phyloP scores from a whole-genome alignment of 1,284 basidiomycete species.

The Cutaneotrichosporon cutaneum region DNA sequence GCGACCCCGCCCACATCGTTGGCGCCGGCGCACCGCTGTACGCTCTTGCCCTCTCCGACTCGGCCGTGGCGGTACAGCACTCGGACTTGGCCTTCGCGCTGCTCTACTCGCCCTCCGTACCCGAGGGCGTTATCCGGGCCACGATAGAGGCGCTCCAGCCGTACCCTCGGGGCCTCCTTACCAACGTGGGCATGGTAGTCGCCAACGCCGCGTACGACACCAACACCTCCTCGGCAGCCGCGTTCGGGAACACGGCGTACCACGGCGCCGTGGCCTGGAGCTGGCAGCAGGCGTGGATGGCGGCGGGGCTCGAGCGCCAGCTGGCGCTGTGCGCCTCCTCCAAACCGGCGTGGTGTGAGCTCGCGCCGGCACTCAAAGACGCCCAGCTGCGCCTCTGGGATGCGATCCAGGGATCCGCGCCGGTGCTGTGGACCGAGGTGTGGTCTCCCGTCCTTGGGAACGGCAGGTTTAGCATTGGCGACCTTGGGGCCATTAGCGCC shows the following conservation, averaged over 20 bases:
- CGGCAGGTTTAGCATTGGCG: slow-evolving; percentile 38
- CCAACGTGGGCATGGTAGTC: slow-evolving; percentile 50
- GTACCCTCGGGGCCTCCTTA: slow-evolving; percentile 51
- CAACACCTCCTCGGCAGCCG: slow-evolving; percentile 50
- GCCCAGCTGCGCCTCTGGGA: slow-evolving; percentile 54
- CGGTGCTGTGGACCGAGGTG: slow-evolving; percentile 47
- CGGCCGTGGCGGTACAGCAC: slow-evolving; percentile 50
- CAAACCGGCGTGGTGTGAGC: slow-evolving; percentile 51
- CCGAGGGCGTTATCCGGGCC: slow-evolving; percentile 44
- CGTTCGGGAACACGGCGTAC: slow-evolving; percentile 53
- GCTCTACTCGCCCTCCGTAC: slow-evolving; percentile 51
- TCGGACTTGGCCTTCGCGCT: slow-evolving; percentile 55
- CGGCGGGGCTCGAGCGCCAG: slow-evolving; percentile 53
- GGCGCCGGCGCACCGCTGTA: slow-evolving; percentile 1
- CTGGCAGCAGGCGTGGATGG: slow-evolving; percentile 57
- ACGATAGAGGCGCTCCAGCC: slow-evolving; percentile 54
- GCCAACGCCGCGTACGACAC: slow-evolving; percentile 56
- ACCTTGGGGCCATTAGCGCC: slow-evolving; percentile 40
- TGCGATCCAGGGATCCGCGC: slow-evolving; percentile 49
- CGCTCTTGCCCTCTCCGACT: slow-evolving; percentile 52
- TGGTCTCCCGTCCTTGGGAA: slow-evolving; percentile 34
- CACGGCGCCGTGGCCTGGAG: slow-evolving; percentile 57
- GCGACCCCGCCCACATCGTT: neutral
- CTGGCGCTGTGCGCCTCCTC: slow-evolving; percentile 45
- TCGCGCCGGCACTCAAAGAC: slow-evolving; percentile 43